Percentiles rank a stretch among this genome's conserved stretches.
phyloP scores from a whole-genome alignment of 2,329 filamentous ascomycete genomes.

The Penicillium decumbens region DNA sequence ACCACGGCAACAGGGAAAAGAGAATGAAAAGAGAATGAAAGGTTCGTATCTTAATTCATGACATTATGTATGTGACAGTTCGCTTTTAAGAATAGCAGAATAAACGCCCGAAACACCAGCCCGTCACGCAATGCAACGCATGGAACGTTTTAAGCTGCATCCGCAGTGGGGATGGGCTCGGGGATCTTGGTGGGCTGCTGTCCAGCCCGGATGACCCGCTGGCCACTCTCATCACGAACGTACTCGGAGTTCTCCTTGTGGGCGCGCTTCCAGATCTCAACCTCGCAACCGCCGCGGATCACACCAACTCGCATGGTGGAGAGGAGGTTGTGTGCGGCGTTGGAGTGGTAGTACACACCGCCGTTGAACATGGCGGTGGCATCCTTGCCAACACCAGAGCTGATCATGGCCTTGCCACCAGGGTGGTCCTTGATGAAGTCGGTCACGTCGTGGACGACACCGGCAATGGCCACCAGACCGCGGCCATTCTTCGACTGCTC shows the following conservation, averaged over 20 bases:
- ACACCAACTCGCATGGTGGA: constrained; percentile 86
- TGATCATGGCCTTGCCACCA: constrained; percentile 84
- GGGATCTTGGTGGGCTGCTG: constrained; percentile 78
- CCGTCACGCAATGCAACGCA: constrained; percentile 25
- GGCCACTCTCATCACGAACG: constrained; percentile 73
- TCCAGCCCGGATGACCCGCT: constrained; percentile 80
- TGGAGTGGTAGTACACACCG: constrained; percentile 84
- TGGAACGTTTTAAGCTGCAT: constrained; percentile 57
- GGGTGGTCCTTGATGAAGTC: constrained; percentile 85
- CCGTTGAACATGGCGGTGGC: constrained; percentile 89
- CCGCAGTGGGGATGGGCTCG: constrained; percentile 74
- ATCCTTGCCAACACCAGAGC: constrained; percentile 76
- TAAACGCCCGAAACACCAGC: constrained; percentile 3
- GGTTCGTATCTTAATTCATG: constrained; percentile 26
- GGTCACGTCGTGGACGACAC: constrained; percentile 79
- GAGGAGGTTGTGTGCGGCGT: constrained; percentile 82
- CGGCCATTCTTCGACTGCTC: constrained; percentile 72
- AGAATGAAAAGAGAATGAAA: neutral
- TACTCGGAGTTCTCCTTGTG: constrained; percentile 73
- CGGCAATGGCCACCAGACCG: constrained; percentile 70
- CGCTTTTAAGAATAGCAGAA: constrained; percentile 18
- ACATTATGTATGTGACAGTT: constrained; percentile 23
- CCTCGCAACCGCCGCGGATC: constrained; percentile 78
- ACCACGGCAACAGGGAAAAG: too few species aligned
- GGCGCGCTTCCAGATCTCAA: constrained; percentile 88